Conservation (phyloP, 1,139 yeast species). For the Petasospora fabianii region DNA sequence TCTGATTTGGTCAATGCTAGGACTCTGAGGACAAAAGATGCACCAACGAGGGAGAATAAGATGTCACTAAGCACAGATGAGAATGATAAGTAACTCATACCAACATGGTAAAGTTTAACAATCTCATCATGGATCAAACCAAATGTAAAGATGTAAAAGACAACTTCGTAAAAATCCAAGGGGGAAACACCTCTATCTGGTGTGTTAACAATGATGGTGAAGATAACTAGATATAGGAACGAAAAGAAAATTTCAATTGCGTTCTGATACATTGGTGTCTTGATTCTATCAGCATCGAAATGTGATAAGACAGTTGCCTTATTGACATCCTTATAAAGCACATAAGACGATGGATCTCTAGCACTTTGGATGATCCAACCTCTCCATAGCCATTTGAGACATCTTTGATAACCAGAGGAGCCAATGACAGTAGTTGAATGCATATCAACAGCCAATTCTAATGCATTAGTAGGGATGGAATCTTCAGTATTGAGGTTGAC, state of each 20-base stretch:
- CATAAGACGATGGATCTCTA: conserved; percentile 66
- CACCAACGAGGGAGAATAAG: conserved; percentile 53
- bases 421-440: conserved; percentile 77
- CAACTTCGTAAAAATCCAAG: conserved; percentile 46
- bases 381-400: conserved; percentile 88
- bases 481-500: conserved; percentile 64
- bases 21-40: conserved; percentile 55
- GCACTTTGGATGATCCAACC: conserved; percentile 87
- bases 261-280: conserved; percentile 82
- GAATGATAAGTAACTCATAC: conserved; percentile 66
- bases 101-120: conserved; percentile 72
- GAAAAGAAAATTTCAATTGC: conserved; percentile 66
- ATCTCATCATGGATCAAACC: conserved; percentile 68
- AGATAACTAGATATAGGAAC: conserved; percentile 57
- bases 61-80: conserved; percentile 78
- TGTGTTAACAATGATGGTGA: conserved; percentile 61
- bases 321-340: conserved; percentile 56
- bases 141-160: conserved; percentile 62
- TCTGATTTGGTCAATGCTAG: conserved; percentile 40
- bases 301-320: conserved; percentile 58
- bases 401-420: conserved; percentile 78
- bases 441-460: conserved; percentile 84
- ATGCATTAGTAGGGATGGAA: conserved; percentile 60
- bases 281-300: conserved; percentile 78
- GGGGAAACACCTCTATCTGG: conserved; percentile 31